Base-by-base conservation (phyloP, 768 basidiomycete genomes). In the Tricholoma sp. region DNA sequence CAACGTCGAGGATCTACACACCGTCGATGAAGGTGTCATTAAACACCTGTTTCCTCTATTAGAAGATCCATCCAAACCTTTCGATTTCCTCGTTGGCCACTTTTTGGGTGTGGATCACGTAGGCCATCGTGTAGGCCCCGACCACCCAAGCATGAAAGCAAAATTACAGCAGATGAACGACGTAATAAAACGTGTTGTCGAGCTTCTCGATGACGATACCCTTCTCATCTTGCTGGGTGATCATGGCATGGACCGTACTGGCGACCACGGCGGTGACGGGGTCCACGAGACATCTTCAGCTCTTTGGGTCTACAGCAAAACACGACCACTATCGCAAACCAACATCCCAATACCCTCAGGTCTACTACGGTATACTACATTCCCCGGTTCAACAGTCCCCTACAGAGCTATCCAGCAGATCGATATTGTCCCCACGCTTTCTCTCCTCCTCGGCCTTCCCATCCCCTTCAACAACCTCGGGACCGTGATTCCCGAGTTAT, bases 391-490 rank as follows among this genome's bases (percentile, higher is more conserved):
- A 15, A 64, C 73, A 0, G 66, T 71, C 2, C 71, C 77, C 0
- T 80, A 81, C 65, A 83, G 94, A 15, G 76, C 78, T 9, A 80
- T 96, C 53, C 89, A 95, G 63, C 97, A 99, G 71, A 95, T 98
- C 59, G 96, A 98, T 70, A 77, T 99, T 48, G 81, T 97, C 0
- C 93, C 96, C 0, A 87, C 94, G 0, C 71, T 98, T 17, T 87
- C 94, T 0, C 83, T 98, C 15, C 81, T 97, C 13, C 84, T 98
- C 9, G 96, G 97, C 12, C 75, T 97, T 2, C 93, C 95, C 0
- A 90, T 99, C 39, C 97, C 97, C 0, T 98, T 88, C 75, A 97
- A 95, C 70, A 98, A 95, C 62, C 85, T 99, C 9, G 97, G 97
- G 0, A 84, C 79, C 4, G 73, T 97, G 57, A 91, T 99, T 31